A percentile compares a stretch with the other conserved stretches of the same genome.
Evolutionary conservation across 306 rosid species (phyloP).

Genomic region (Datisca glomerata): DNA sequence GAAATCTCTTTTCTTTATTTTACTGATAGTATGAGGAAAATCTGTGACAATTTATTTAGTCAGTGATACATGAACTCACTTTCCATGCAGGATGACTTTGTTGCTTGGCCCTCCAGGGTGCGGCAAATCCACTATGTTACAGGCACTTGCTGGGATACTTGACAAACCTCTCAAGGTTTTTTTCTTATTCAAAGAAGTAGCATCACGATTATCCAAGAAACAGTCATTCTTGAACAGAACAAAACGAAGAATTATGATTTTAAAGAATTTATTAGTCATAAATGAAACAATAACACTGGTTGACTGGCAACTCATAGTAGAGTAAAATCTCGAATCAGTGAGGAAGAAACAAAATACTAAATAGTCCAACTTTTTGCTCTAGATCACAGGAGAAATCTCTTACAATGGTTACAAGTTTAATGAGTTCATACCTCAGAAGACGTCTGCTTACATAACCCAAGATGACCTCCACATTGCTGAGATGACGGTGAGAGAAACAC

Average conservation of each 20-base stretch:
- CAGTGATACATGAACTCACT: not conserved
- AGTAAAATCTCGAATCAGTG: too few species aligned
- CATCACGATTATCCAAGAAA: too few species aligned
- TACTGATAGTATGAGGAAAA: too few species aligned
- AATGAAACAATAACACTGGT: too few species aligned
- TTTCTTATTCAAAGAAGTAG: too few species aligned
- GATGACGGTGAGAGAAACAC: conserved; percentile 86
- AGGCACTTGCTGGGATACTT: conserved; percentile 83
- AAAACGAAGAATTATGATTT: too few species aligned
- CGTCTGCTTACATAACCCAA: conserved; percentile 90
- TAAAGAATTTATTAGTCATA: too few species aligned
- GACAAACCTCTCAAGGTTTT: conserved; percentile 55
- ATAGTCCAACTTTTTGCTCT: not conserved
- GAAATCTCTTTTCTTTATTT: too few species aligned
- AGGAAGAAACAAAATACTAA: too few species aligned
- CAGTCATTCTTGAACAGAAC: too few species aligned
- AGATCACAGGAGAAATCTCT: conserved; percentile 58
- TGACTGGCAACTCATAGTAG: too few species aligned
- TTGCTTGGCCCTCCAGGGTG: conserved; percentile 86
- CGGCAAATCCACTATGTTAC: conserved; percentile 78
- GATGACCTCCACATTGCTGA: conserved; percentile 72
- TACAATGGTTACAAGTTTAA: conserved; percentile 57
- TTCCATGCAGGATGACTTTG: conserved; percentile 55
- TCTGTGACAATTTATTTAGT: too few species aligned
- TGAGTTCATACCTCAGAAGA: conserved; percentile 72